Conservation (phyloP, 1,139 yeast species). For the Candida anutae region DNA sequence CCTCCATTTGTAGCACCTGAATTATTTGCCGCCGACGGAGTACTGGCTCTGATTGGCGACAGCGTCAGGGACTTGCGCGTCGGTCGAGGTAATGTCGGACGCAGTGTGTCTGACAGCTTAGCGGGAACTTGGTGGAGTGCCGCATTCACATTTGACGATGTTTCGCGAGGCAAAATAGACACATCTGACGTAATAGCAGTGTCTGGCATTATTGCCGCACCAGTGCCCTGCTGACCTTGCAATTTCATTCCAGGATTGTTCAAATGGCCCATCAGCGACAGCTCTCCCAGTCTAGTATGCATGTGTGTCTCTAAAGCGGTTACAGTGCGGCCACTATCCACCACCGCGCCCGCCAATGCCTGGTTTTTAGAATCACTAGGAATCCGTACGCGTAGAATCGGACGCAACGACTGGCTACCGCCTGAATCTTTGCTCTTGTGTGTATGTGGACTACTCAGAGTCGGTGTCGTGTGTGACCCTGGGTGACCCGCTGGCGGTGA, state of each 20-base stretch:
- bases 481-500: background rate
- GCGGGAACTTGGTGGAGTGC: no score
- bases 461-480: background rate
- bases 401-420: constrained; percentile 22
- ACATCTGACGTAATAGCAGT: constrained; percentile 7
- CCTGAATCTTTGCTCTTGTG: constrained; percentile 7
- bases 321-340: constrained; percentile 28
- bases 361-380: constrained; percentile 31
- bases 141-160: no score
- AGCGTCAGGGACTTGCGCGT: constrained; percentile 35
- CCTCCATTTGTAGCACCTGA: background rate
- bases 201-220: background rate
- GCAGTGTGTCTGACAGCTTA: constrained; percentile 29
- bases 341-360: constrained; percentile 3
- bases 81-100: constrained; percentile 35
- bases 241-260: background rate
- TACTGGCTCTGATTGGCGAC: constrained; percentile 38
- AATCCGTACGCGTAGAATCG: constrained; percentile 44
- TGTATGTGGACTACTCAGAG: background rate
- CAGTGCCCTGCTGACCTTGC: constrained; percentile 1
- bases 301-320: constrained; percentile 27
- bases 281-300: background rate
- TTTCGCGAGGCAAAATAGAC: constrained; percentile 12
- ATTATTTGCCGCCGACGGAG: constrained; percentile 19
- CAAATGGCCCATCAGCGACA: background rate